Percentiles rank a stretch among this genome's conserved stretches.
Evolutionary conservation across 2,329 filamentous ascomycete genomes (phyloP).

Genomic region (Diaporthe vaccinii): DNA sequence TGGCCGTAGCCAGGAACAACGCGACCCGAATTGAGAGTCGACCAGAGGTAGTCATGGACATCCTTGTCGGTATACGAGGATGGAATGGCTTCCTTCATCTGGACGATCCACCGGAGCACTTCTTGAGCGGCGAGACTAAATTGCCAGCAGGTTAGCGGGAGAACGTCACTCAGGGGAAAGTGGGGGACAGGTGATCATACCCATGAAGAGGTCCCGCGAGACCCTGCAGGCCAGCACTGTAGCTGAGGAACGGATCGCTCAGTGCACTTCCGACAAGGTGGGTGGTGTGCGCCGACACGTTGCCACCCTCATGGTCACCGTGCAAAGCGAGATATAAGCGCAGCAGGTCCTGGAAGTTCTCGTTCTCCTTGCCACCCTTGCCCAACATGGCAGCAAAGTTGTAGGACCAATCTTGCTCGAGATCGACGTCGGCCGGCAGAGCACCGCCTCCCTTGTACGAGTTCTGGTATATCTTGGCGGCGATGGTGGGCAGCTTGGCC

Average conservation of each 20-base stretch:
- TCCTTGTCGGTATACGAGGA: slow-evolving; percentile 82
- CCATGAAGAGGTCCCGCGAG: slow-evolving; percentile 93
- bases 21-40: slow-evolving; percentile 90
- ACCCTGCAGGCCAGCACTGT: slow-evolving; percentile 94
- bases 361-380: slow-evolving; percentile 87
- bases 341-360: slow-evolving; percentile 95
- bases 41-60: slow-evolving; percentile 92
- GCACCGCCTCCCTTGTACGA: slow-evolving; percentile 81
- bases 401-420: slow-evolving; percentile 95
- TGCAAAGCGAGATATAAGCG: slow-evolving; percentile 95
- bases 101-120: slow-evolving; percentile 94
- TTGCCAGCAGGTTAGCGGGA: slow-evolving; percentile 31
- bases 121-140: slow-evolving; percentile 90
- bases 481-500: slow-evolving; percentile 96
- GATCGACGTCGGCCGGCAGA: slow-evolving; percentile 82
- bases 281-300: slow-evolving; percentile 95
- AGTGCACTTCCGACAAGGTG: slow-evolving; percentile 96
- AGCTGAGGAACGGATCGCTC: slow-evolving; percentile 94
- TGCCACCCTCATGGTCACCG: slow-evolving; percentile 98
- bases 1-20: slow-evolving; percentile 97
- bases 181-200: slow-evolving; percentile 49
- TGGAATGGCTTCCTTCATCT: slow-evolving; percentile 93
- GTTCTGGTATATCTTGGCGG: slow-evolving; percentile 98
- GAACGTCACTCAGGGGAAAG: neutral
- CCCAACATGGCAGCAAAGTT: slow-evolving; percentile 98